Percentiles rank a stretch among this genome's conserved stretches.
These are phyloP conservation scores for Posidonia australis DNA, from an alignment of 106 monocot genomes.

Conservation along the genomic window DNA sequence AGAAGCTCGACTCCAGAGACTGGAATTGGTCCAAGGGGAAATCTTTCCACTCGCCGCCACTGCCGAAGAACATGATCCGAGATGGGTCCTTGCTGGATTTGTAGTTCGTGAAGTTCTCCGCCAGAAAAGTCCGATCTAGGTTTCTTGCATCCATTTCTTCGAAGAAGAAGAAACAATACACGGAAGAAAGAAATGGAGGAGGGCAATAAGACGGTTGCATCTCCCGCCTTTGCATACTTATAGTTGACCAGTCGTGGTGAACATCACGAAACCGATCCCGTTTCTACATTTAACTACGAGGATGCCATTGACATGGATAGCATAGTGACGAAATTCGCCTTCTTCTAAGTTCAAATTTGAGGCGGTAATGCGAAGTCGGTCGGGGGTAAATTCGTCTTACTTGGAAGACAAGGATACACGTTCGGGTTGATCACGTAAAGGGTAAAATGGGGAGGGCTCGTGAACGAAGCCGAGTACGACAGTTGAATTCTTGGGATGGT, in stretches of 20 bases:
- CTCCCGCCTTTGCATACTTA: background rate
- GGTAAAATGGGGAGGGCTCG: background rate
- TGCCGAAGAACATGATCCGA: constrained; percentile 29
- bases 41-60: constrained; percentile 39
- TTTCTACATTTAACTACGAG: background rate
- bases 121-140: too few relatives aligned
- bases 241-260: background rate
- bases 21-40: constrained; percentile 20
- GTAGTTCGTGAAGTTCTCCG: constrained; percentile 27
- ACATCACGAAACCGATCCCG: background rate
- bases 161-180: background rate
- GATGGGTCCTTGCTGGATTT: constrained; percentile 33
- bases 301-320: background rate
- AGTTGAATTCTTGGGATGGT: background rate
- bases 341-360: too few relatives aligned
- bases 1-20: constrained; percentile 31
- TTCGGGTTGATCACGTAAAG: background rate
- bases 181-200: background rate
- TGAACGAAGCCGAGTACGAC: background rate
- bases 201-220: too few relatives aligned
- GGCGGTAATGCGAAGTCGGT: background rate
- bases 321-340: too few relatives aligned
- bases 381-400: background rate
- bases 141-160: too few relatives aligned
- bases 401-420: background rate